Conservation (phyloP, 139 green algal species). For the Pleodorina starrii region DNA sequence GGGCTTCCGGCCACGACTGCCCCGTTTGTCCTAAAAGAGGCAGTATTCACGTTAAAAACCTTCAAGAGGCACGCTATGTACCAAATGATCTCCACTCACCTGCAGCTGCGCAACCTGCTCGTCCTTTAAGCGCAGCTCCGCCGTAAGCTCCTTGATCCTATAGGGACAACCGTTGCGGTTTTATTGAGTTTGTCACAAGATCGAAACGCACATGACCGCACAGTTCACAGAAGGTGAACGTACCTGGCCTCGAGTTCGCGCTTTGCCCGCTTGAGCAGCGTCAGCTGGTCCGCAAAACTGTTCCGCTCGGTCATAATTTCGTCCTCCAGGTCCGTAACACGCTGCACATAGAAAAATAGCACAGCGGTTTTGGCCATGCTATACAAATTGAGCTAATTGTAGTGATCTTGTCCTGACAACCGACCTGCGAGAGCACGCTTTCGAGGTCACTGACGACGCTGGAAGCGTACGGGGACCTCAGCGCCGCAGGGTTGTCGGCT, state of each 20-base stretch:
- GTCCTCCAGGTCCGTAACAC: constrained; percentile 47
- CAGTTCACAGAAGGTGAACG: not conserved
- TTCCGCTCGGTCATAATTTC: constrained; percentile 46
- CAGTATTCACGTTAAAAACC: not conserved
- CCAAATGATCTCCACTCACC: not conserved
- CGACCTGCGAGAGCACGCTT: constrained; percentile 19
- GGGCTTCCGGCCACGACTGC: not conserved
- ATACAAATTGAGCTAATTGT: not conserved
- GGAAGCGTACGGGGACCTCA: not conserved
- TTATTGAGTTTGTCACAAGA: not conserved
- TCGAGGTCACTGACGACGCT: constrained; percentile 34
- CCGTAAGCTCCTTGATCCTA: constrained; percentile 27
- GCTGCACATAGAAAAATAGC: constrained; percentile 15
- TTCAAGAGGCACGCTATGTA: too few relatives aligned
- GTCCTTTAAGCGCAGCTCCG: not conserved
- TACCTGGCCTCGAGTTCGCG: constrained; percentile 41
- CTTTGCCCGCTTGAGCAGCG: not conserved
- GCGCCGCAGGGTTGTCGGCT: not conserved
- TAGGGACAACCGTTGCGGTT: not conserved
- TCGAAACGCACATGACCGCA: not conserved
- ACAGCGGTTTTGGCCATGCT: not conserved
- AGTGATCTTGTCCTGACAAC: not conserved
- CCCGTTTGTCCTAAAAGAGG: not conserved
- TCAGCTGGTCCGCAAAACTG: constrained; percentile 29
- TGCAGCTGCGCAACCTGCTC: not conserved